Evolutionary conservation across 257 asterid genomes (phyloP).

Genomic region (Solanum bukasovii): DNA sequence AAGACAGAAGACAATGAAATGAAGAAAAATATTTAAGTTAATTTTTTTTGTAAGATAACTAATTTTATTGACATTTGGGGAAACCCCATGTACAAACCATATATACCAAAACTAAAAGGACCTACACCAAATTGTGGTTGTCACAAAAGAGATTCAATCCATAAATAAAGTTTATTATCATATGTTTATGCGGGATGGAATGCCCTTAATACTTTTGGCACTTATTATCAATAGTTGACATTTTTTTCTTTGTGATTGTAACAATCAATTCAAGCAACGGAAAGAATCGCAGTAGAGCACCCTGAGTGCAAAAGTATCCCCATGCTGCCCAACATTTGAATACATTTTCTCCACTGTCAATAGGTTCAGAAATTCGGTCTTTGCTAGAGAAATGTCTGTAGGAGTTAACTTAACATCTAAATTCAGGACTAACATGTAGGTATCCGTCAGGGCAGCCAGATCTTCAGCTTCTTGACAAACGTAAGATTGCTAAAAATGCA

Average conservation of each 20-base stretch:
- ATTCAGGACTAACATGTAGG: not conserved
- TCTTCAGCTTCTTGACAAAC: not conserved
- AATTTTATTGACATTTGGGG: not conserved
- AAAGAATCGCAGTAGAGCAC: not conserved
- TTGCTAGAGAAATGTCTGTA: not conserved
- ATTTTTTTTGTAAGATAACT: not conserved
- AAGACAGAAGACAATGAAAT: not conserved
- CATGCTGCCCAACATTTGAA: not conserved
- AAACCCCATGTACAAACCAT: not conserved
- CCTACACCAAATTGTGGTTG: not conserved
- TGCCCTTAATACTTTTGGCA: not conserved
- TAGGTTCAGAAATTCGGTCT: not conserved
- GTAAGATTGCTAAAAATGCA: not conserved
- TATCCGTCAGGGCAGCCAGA: not conserved
- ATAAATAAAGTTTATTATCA: not conserved
- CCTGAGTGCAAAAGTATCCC: not conserved
- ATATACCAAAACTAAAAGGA: not conserved
- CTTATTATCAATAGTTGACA: not conserved
- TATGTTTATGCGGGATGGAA: not conserved
- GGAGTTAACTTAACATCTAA: not conserved
- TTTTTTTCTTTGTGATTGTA: not conserved
- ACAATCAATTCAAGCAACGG: not conserved
- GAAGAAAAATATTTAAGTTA: not conserved
- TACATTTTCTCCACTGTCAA: not conserved
- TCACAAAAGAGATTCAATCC: not conserved